phyloP scores from a whole-genome alignment of 768 basidiomycete genomes.

The Boletus edulis region DNA sequence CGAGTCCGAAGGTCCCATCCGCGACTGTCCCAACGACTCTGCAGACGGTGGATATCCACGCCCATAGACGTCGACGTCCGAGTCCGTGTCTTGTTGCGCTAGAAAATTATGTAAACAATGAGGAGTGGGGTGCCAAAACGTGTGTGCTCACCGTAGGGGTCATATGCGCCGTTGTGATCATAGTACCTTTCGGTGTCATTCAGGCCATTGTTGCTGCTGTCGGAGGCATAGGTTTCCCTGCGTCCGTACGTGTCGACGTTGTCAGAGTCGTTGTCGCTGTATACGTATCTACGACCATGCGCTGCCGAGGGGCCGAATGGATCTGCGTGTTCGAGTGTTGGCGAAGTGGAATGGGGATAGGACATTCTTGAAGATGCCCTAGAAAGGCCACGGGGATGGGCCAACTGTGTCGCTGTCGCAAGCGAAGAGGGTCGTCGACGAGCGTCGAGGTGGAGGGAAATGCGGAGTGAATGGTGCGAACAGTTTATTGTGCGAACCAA shows the following conservation, averaged over 20 bases:
- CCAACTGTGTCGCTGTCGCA: slow-evolving; percentile 18
- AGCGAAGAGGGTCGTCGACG: slow-evolving; percentile 6
- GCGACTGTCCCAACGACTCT: slow-evolving; percentile 68
- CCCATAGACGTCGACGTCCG: slow-evolving; percentile 72
- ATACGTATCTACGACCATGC: slow-evolving; percentile 42
- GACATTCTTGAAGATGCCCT: slow-evolving; percentile 32
- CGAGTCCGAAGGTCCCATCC: slow-evolving; percentile 61
- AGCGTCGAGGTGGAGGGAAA: slow-evolving; percentile 2
- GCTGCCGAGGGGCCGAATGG: slow-evolving; percentile 52
- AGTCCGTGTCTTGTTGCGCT: slow-evolving; percentile 84
- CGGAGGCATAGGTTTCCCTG: slow-evolving; percentile 69
- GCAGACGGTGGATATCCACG: slow-evolving; percentile 68
- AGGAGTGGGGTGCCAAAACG: slow-evolving; percentile 4
- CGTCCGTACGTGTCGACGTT: slow-evolving; percentile 58
- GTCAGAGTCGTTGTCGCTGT: slow-evolving; percentile 78
- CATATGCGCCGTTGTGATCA: slow-evolving; percentile 62
- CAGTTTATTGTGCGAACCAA: slow-evolving; percentile 15
- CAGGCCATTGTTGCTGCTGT: slow-evolving; percentile 59
- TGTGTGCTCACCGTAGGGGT: slow-evolving; percentile 52
- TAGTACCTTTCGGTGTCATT: slow-evolving; percentile 51
- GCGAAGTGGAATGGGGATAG: slow-evolving; percentile 57
- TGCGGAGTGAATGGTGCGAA: slow-evolving; percentile 14
- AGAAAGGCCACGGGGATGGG: slow-evolving; percentile 11
- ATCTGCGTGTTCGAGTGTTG: slow-evolving; percentile 62
- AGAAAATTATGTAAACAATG: slow-evolving; percentile 4